Base-by-base conservation (phyloP, 208 protist species). In the Trypanosoma brucei region DNA sequence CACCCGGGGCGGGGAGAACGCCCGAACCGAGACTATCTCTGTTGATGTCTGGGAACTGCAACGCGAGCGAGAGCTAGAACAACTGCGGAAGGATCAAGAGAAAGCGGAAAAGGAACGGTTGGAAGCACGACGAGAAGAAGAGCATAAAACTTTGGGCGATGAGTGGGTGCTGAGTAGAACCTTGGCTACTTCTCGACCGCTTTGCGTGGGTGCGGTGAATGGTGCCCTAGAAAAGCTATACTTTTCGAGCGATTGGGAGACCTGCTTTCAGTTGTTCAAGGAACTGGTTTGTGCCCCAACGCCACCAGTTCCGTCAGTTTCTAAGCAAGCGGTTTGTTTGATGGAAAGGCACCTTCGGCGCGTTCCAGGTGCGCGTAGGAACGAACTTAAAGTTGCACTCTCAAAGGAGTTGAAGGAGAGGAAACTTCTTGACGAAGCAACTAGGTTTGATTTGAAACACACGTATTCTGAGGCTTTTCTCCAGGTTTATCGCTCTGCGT, bases 1-100 rank as follows among this genome's bases (percentile, higher is more conserved):
- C 45, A 33, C 9, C 8, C 22, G 40, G 44, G 37, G 35, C 53
- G 33, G 22, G 53, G 63, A 64, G 30, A 3, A 36, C 50, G 22
- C 33, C 39, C 45, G 54, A 45, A 45, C 33, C 66, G 62, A 55
- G 9, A 52, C 62, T 3, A 56, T 91, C 33, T 92, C 88, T 3
- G 86, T 93, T 2, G 86, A 93, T 67, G 63, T 68, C 3, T 95
- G 90, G 86, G 86, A 93, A 71, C 72, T 81, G 51, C 90, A 93
- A 62, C 84, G 90, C 31, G 84, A 95, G 55, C 65, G 72, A 48
- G 86, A 95, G 68, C 60, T 95, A 46, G 79, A 79, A 40, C 70
- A 82, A 14, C 58, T 93, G 39, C 84, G 84, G 38, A 66, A 74
- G 36, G 74, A 66, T 55, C 81, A 86, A 50, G 74, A 86, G 39